Percentiles rank a stretch among this genome's conserved stretches.
Conservation (phyloP, 495 filamentous ascomycete genomes). For the Penicillium goetzii region DNA sequence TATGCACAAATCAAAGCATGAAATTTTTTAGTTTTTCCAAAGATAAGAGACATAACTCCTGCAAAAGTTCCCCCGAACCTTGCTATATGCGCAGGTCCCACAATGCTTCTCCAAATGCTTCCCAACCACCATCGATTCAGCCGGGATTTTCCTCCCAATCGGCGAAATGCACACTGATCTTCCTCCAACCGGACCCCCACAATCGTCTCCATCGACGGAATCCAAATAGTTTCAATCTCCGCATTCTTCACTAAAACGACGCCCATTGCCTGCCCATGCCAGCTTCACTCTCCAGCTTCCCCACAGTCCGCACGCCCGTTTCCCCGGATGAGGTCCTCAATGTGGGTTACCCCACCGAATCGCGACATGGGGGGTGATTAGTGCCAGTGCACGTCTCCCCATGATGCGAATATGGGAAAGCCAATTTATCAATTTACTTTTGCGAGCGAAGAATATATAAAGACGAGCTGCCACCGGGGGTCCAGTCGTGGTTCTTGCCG, state of each 20-base stretch:
- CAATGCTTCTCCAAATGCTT: background rate
- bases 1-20: background rate
- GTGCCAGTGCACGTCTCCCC: constrained; percentile 9
- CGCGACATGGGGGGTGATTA: constrained; percentile 11
- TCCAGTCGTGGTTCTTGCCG: background rate
- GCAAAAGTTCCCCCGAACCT: background rate
- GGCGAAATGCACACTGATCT: constrained; percentile 31
- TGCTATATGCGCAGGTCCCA: background rate
- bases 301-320: constrained; percentile 24
- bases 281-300: constrained; percentile 13
- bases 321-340: constrained; percentile 27
- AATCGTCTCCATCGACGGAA: constrained; percentile 11
- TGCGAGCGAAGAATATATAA: constrained; percentile 8
- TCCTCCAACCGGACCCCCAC: constrained; percentile 41
- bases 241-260: constrained; percentile 12
- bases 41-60: background rate
- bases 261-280: constrained; percentile 3
- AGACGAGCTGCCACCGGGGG: background rate
- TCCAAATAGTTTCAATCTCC: constrained; percentile 18
- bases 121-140: constrained; percentile 16
- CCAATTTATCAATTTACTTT: background rate
- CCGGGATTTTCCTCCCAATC: constrained; percentile 44
- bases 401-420: constrained; percentile 1
- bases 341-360: constrained; percentile 24
- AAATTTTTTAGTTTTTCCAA: background rate